Conservation (phyloP, 2,329 filamentous ascomycete species). For the Monilinia aucupariae region DNA sequence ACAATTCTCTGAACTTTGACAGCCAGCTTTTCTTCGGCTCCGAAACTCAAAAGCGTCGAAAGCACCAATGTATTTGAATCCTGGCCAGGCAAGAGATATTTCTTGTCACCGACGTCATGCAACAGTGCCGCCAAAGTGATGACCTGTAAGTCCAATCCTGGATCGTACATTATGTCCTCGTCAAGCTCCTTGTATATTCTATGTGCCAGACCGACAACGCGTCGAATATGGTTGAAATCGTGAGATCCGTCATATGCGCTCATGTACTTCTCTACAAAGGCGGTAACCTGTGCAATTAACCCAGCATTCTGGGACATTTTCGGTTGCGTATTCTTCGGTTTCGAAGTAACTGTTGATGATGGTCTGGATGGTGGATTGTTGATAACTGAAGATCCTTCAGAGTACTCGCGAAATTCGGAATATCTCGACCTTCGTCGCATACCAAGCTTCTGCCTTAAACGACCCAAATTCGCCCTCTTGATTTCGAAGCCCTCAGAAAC, state of each 20-base stretch:
- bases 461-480: constrained; percentile 27
- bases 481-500: constrained; percentile 31
- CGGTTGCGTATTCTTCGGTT: constrained; percentile 22
- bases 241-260: constrained; percentile 76
- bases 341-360: constrained; percentile 8
- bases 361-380: constrained; percentile 12
- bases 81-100: constrained; percentile 44
- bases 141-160: constrained; percentile 49
- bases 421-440: constrained; percentile 31
- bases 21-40: constrained; percentile 56
- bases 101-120: constrained; percentile 80
- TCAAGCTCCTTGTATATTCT: constrained; percentile 31
- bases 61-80: constrained; percentile 53
- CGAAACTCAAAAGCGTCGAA: constrained; percentile 52
- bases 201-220: constrained; percentile 68
- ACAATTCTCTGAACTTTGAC: constrained; percentile 67
- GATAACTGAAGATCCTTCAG: constrained; percentile 17
- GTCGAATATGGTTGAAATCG: constrained; percentile 78
- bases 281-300: constrained; percentile 47
- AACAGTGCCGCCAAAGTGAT: constrained; percentile 64
- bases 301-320: constrained; percentile 27
- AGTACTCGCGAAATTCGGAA: constrained; percentile 31
- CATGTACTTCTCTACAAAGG: constrained; percentile 68
- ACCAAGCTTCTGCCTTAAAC: constrained; percentile 31
- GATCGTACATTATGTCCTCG: constrained; percentile 21